A percentile compares a stretch with the other conserved stretches of the same genome.
Conservation (phyloP, 2,329 filamentous ascomycete species). For the Pyrenophora teres region DNA sequence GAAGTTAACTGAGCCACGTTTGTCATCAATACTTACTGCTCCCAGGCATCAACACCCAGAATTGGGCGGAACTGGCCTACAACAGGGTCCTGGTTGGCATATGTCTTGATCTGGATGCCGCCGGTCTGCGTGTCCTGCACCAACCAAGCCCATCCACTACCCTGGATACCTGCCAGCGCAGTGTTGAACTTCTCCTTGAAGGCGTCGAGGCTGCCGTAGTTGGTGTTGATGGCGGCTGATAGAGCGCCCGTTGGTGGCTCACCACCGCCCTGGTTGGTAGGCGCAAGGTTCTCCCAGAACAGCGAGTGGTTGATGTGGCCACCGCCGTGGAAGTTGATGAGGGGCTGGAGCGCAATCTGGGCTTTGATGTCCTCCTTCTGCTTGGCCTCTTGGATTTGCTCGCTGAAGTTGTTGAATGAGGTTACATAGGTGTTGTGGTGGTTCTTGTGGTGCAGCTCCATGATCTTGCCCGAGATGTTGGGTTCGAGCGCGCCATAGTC, state of each 20-base stretch:
- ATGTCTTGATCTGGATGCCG: constrained; percentile 68
- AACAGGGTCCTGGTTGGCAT: constrained; percentile 86
- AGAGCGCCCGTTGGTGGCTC: constrained; percentile 65
- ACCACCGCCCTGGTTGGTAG: constrained; percentile 68
- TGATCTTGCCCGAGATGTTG: constrained; percentile 83
- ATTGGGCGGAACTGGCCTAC: constrained; percentile 81
- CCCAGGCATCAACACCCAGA: constrained; percentile 91
- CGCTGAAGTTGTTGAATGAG: constrained; percentile 78
- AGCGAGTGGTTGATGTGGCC: constrained; percentile 71
- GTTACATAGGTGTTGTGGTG: constrained; percentile 95
- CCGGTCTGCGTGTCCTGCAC: constrained; percentile 67
- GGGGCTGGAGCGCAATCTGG: constrained; percentile 60
- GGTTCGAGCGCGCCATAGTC: constrained; percentile 95
- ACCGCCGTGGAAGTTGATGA: constrained; percentile 70
- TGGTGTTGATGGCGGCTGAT: constrained; percentile 61
- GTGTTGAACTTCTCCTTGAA: constrained; percentile 68
- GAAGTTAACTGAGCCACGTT: not conserved
- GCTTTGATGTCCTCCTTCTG: constrained; percentile 58
- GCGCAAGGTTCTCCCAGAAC: constrained; percentile 73
- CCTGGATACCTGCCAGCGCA: constrained; percentile 68
- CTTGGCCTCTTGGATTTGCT: constrained; percentile 68
- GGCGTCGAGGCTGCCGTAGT: constrained; percentile 62
- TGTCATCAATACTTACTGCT: constrained; percentile 60
- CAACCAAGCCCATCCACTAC: constrained; percentile 67
- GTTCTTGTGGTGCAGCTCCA: constrained; percentile 94